Conservation (phyloP, 2,329 filamentous ascomycete genomes). For the Nothopassalora personata region DNA sequence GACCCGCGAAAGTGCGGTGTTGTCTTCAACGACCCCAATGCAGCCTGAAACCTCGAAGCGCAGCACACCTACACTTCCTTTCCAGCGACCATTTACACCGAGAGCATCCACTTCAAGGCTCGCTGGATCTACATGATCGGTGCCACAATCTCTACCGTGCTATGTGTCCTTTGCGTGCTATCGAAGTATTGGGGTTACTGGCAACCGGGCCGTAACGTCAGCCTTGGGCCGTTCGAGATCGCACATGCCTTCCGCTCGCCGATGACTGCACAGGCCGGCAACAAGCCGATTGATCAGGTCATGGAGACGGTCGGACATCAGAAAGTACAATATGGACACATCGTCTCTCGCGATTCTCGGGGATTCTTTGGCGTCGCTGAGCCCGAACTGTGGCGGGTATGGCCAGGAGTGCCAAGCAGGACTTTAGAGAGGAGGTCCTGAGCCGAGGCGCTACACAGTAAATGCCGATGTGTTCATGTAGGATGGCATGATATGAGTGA, state of each 20-base stretch:
- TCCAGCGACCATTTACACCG: neutral
- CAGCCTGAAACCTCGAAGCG: neutral
- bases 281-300: neutral
- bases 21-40: neutral
- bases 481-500: neutral
- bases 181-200: constrained; percentile 33
- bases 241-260: constrained; percentile 32
- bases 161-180: constrained; percentile 30
- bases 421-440: neutral
- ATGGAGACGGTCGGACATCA: constrained; percentile 6
- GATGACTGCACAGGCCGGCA: neutral
- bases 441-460: neutral
- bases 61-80: neutral
- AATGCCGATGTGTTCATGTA: neutral
- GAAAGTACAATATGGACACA: constrained; percentile 10
- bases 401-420: neutral
- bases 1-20: neutral
- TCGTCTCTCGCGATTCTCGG: constrained; percentile 2
- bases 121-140: constrained; percentile 27
- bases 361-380: constrained; percentile 8
- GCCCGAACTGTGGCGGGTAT: constrained; percentile 5
- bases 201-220: constrained; percentile 33
- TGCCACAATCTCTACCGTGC: constrained; percentile 28
- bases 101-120: constrained; percentile 24
- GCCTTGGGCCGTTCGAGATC: constrained; percentile 33